Percentiles rank a stretch among this genome's conserved stretches.
Evolutionary conservation across 306 rosid species (phyloP).

Genomic region (Amphicarpaea edgeworthii): DNA sequence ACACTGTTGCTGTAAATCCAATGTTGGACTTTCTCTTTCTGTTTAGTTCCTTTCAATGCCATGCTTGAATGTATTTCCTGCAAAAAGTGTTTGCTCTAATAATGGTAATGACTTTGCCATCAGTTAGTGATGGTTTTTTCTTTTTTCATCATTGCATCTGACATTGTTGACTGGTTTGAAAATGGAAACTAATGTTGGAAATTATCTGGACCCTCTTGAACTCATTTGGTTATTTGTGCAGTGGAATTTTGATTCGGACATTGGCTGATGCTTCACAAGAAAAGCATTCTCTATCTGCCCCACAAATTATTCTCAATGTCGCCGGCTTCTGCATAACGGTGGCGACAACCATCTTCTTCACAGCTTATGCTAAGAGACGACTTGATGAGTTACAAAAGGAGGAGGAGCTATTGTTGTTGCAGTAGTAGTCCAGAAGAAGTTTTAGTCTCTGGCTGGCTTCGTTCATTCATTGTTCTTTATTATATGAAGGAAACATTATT

Average conservation of each 20-base stretch:
- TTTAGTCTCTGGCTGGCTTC: slow-evolving; percentile 46
- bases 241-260: slow-evolving; percentile 86
- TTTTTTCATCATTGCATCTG: slow-evolving; percentile 3
- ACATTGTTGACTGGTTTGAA: slow-evolving; percentile 4
- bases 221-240: slow-evolving; percentile 49
- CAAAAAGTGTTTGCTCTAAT: neutral
- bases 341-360: slow-evolving; percentile 74
- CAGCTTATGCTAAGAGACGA: slow-evolving; percentile 71
- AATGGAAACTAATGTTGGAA: slow-evolving; percentile 24
- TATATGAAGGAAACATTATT: slow-evolving; percentile 52
- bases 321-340: slow-evolving; percentile 76
- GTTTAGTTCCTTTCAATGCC: slow-evolving; percentile 9
- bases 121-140: neutral
- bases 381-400: slow-evolving; percentile 73
- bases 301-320: slow-evolving; percentile 75
- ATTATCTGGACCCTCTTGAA: slow-evolving; percentile 25
- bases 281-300: slow-evolving; percentile 70
- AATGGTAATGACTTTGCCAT: slow-evolving; percentile 26
- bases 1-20: neutral
- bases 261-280: slow-evolving; percentile 87
- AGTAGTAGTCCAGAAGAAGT: slow-evolving; percentile 52
- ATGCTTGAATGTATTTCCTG: slow-evolving; percentile 16
- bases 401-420: slow-evolving; percentile 66
- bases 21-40: slow-evolving; percentile 18
- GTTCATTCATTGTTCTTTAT: slow-evolving; percentile 18